Base-by-base conservation (phyloP, 192 early-diverging fungal genomes). In the Backusella westeae region DNA sequence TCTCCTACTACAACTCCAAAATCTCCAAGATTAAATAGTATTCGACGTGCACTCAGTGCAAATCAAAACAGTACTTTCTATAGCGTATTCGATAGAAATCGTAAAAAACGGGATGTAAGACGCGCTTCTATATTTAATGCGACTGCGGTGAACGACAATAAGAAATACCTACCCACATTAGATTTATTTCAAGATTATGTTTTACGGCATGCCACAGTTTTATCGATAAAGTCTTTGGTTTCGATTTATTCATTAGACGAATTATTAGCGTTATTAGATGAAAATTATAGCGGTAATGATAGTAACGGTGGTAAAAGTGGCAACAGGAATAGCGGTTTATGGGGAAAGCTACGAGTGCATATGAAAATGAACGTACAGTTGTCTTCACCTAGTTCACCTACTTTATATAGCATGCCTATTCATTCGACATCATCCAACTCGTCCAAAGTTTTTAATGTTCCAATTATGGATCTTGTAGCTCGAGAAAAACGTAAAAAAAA, bases 191-290 rank as follows among this genome's bases (percentile, higher is more conserved):
- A 94, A 72, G 85, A 90, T 59, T 91, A 95, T 82, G 90, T 91
- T 39, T 91, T 94, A 26, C 91, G 93, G 66, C 95, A 96, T 69
- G 83, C 93, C 36, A 95, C 96, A 14, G 91, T 94, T 2, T 79
- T 91, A 38, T 85, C 85, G 14, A 82, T 98, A 71, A 85, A 93
- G 12, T 88, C 87, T 6, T 78, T 92, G 46, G 90, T 89, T 38
- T 85, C 86, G 9, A 82, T 90, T 70, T 89, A 93, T 69, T 86
- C 87, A 1, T 78, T 92, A 78, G 92, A 93, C 34, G 92, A 96
- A 52, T 80, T 97, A 21, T 80, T 93, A 38, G 91, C 89, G 63
- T 84, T 95, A 77, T 94, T 94, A 36, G 93, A 90, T 35, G 75
- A 88, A n/a, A 85, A 89, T 46, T 95, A 95, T 78, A 69, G 21